Conservation (phyloP, 257 asterid species). For the Fraxinus anomala region DNA sequence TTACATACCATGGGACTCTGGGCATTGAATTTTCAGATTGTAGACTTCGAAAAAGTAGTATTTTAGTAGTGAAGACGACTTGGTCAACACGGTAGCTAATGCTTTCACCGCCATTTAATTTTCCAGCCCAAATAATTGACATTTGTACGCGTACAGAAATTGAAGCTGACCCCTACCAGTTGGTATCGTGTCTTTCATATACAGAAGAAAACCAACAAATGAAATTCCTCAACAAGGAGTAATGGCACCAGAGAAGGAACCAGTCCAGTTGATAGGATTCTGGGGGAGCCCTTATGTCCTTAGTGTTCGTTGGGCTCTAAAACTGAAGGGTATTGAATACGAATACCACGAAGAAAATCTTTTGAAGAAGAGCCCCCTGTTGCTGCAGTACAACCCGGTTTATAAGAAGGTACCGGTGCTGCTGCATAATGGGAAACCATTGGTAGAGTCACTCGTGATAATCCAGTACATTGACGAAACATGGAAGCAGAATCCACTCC, state of each 20-base stretch:
- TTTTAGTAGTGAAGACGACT: background rate
- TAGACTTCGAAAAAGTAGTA: background rate
- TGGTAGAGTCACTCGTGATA: constrained; percentile 31
- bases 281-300: constrained; percentile 40
- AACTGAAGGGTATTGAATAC: constrained; percentile 35
- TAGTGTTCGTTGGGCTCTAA: constrained; percentile 37
- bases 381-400: constrained; percentile 34
- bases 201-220: background rate
- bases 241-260: background rate
- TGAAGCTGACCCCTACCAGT: background rate
- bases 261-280: constrained; percentile 28
- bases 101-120: background rate
- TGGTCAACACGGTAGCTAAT: background rate
- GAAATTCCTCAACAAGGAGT: background rate
- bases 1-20: background rate
- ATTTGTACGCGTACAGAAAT: too few species aligned
- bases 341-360: constrained; percentile 45
- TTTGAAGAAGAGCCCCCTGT: constrained; percentile 29
- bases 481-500: constrained; percentile 35
- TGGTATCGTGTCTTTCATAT: background rate
- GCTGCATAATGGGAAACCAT: constrained; percentile 32
- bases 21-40: background rate
- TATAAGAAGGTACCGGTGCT: constrained; percentile 34
- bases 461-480: constrained; percentile 38
- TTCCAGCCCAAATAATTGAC: background rate